Conservation (phyloP, 2,329 filamentous ascomycete species). For the Cordyceps tenuipes region DNA sequence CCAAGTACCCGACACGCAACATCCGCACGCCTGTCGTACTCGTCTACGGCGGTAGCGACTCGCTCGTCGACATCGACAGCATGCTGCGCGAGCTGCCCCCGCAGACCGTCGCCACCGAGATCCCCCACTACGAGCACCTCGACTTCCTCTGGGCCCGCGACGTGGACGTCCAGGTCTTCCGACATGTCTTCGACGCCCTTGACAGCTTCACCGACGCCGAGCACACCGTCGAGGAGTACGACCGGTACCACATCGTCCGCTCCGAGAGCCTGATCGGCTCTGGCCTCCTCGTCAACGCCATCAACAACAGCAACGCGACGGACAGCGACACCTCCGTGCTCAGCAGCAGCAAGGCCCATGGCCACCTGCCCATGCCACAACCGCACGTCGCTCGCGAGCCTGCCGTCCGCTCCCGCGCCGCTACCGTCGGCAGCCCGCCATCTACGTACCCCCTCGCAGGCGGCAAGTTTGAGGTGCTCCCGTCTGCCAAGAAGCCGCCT, state of each 20-base stretch:
- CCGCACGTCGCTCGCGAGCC: slow-evolving; percentile 24
- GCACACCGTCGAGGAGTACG: slow-evolving; percentile 53
- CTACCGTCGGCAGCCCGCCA: slow-evolving; percentile 2
- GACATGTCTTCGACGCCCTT: slow-evolving; percentile 82
- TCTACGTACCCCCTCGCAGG: neutral
- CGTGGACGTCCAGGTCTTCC: slow-evolving; percentile 76
- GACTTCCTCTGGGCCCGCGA: slow-evolving; percentile 94
- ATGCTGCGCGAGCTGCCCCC: slow-evolving; percentile 85
- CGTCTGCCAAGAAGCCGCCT: neutral
- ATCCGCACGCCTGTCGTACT: slow-evolving; percentile 94
- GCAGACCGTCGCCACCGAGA: slow-evolving; percentile 77
- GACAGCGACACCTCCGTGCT: slow-evolving; percentile 29
- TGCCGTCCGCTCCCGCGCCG: slow-evolving; percentile 6
- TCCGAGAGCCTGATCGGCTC: slow-evolving; percentile 40
- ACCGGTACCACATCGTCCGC: slow-evolving; percentile 45
- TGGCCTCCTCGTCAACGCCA: slow-evolving; percentile 19
- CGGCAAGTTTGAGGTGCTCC: neutral
- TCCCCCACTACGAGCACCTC: slow-evolving; percentile 90
- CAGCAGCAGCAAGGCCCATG: slow-evolving; percentile 12
- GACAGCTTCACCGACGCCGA: slow-evolving; percentile 57
- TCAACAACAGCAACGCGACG: slow-evolving; percentile 21
- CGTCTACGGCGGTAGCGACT: slow-evolving; percentile 89
- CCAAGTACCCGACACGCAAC: slow-evolving; percentile 91
- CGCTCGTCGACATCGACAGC: slow-evolving; percentile 82
- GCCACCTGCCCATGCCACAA: slow-evolving; percentile 10